Evolutionary conservation across 768 basidiomycete genomes (phyloP), one percentile per base, ranked within the genome.

Genomic region (Suillus subalutaceus): DNA sequence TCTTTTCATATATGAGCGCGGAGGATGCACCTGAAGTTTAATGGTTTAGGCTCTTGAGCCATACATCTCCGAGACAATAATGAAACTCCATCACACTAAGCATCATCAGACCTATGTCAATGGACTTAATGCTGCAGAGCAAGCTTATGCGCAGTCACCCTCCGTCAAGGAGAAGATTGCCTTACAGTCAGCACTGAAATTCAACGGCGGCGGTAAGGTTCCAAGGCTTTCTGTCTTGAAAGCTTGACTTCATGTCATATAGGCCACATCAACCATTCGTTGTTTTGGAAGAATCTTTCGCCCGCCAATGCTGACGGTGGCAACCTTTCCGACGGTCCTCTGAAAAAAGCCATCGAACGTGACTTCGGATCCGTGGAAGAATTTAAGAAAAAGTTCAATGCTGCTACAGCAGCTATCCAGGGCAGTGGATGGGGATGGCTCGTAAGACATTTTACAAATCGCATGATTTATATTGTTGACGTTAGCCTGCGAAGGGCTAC

Each of bases 391-490:
- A 83, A 85, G 68, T 86, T 98, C 78, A 98, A 97, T 79, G 80
- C 95, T 32, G 85, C 85, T 68, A 97, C 97, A 30, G 94, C 91
- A 40, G 95, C 85, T 62, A 91, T 99, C 63, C 97, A 99, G 79
- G 97, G 97, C 35, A 94, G 92, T 70, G 97, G 97, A 3, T 99
- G 97, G 97, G 97, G 96, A 55, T 99, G 97, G 97, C 85, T 99
- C 66, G 94, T 90, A 70, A 67, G 84, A 81, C 46, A 30, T 38
- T 65, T 41, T 23, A 43, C 44, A 43, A 4, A 26, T 37, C 43
- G 16, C 32, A 40, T 52, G 18, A 23, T 4, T 4, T 12, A 0
- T 32, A 44, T 10, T 58, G 44, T 23, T 59, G 15, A 68, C 63
- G 61, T 50, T 3, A 7, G 44, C 12, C 12, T 32, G 32, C 43